Base-by-base conservation (phyloP, 2,329 filamentous ascomycete genomes). In the Colletotrichum viniferum region DNA sequence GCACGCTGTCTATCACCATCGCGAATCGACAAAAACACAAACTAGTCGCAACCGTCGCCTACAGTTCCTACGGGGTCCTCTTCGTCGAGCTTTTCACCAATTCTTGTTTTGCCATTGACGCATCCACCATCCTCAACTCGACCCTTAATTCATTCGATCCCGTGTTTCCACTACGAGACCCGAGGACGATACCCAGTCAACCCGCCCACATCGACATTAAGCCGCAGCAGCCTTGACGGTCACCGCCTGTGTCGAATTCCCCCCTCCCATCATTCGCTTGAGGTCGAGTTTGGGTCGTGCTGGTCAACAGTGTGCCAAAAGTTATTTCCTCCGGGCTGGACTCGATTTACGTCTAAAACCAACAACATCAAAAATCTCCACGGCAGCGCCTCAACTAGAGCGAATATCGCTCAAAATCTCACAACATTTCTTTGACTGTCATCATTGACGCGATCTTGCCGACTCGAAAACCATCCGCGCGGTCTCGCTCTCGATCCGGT, bases 261-360 rank as follows among this genome's bases (percentile, higher is more conserved):
- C 36, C 38, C 38, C 79, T 79, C 81, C 80, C 78, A 78, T 79
- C 82, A 82, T 85, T 86, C 84, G 85, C 86, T 88, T 85, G 86
- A 88, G 81, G 87, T 86, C 86, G 80, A 85, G 83, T 82, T 82
- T 84, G 84, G 82, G 81, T 81, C 70, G 75, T 81, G 71, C 76
- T 75, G 78, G 77, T 80, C 77, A 77, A 78, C 79, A 78, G 60
- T 69, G 75, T 76, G 64, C 58, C 64, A 60, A 76, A 65, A 73
- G 74, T 77, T 76, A 67, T 77, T 74, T 68, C 77, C 71, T 78
- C 78, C 82, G 82, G 87, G 87, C 87, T 88, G 87, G 87, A 86
- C 87, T 89, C 87, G 86, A 80, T 38, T 48, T 63, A 63, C 77
- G 77, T 75, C 61, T 72, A 62, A 71, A 56, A 76, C 13, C 18